phyloP scores from a whole-genome alignment of 371 early-diverging fungal species.

The Syncephalastrum sp. region DNA sequence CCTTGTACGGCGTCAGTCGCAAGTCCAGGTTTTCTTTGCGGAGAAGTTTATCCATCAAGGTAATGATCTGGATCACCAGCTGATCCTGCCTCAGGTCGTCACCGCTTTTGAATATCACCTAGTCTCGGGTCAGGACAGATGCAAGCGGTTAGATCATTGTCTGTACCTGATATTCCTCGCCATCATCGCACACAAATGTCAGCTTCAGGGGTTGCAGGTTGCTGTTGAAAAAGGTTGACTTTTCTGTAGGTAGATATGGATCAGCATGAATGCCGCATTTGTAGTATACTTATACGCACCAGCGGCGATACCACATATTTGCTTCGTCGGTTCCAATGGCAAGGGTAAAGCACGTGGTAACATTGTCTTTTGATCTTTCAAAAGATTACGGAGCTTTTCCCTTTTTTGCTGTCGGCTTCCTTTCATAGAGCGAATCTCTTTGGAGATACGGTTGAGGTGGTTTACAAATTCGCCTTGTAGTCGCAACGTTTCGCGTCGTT shows the following conservation, averaged over 20 bases:
- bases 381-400: slow-evolving; percentile 69
- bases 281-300: slow-evolving; percentile 35
- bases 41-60: slow-evolving; percentile 91
- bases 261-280: neutral
- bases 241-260: slow-evolving; percentile 44
- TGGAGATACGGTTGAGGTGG: slow-evolving; percentile 68
- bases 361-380: slow-evolving; percentile 82
- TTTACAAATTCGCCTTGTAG: slow-evolving; percentile 86
- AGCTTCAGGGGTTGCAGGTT: slow-evolving; percentile 83
- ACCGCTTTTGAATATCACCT: slow-evolving; percentile 92
- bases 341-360: slow-evolving; percentile 75
- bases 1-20: slow-evolving; percentile 90
- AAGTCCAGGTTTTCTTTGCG: slow-evolving; percentile 94
- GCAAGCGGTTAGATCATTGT: neutral
- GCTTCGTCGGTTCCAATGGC: slow-evolving; percentile 84
- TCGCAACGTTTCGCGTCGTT: slow-evolving; percentile 71
- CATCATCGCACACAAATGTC: slow-evolving; percentile 79
- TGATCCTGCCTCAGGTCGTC: slow-evolving; percentile 98
- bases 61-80: slow-evolving; percentile 93
- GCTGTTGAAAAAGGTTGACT: slow-evolving; percentile 89
- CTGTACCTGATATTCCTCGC: slow-evolving; percentile 70
- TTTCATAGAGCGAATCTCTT: slow-evolving; percentile 69
- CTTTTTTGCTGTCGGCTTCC: slow-evolving; percentile 86
- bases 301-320: slow-evolving; percentile 82
- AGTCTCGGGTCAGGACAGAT: neutral